Evolutionary conservation across 768 basidiomycete species (phyloP), one percentile per base, ranked within the genome.

Genomic region (Cystofilobasidium ferigula): DNA sequence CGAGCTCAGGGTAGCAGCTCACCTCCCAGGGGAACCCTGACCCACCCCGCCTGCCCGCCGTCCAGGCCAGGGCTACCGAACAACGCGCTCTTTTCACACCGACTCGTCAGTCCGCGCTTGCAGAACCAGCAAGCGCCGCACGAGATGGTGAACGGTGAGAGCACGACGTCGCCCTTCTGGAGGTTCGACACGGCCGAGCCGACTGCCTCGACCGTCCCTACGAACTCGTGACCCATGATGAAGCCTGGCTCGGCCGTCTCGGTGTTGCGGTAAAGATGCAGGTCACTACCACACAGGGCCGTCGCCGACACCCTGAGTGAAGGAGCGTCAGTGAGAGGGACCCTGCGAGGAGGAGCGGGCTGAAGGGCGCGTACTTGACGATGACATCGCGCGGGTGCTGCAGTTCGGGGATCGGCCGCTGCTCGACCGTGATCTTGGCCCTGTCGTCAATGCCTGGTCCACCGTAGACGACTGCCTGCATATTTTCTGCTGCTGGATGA

Each of bases 81-180:
- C 13, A 70, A 58, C 32, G 54, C 48, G 12, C 69, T 43, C n/a
- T 48, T 0, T 2, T n/a, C 34, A 51, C 42, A 26, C 42, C 61
- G 9, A 26, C n/a, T 80, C 84, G 72, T 72, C 57, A 73, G 67
- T 12, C 69, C 69, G 42, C 62, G 61, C 12, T 51, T n/a, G 68
- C 75, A 76, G 72, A 67, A 89, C 87, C 85, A 82, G 81, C 88
- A 90, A 72, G 89, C 87, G n/a, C 84, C 85, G 69, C 88, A 90
- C 57, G 83, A 86, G n/a, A 82, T 80, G 0, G 87, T 87, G 75
- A 89, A 89, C 3, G 88, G 86, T 1, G 86, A 84, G 28, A 89
- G 83, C 18, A 89, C 85, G 71, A 83, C 86, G 72, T 89, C 85
- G 7, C 87, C 87, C 8, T 87, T 74, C 62, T 80, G 82, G 61